Conservation (phyloP, 345 rosid species). For the Aegle marmelos region DNA sequence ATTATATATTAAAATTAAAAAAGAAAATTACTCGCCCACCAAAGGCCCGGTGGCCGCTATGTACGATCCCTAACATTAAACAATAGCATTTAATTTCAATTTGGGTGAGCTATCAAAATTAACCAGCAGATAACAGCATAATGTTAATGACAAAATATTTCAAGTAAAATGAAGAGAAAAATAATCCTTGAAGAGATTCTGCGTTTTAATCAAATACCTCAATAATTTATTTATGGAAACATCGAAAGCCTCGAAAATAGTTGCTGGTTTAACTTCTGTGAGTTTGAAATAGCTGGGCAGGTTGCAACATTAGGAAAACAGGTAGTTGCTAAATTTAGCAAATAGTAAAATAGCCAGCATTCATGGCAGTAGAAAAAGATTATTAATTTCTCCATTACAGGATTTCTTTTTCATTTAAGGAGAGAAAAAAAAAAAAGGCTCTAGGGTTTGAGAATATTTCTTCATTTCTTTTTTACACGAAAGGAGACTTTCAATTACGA, state of each 20-base stretch:
- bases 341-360: neutral
- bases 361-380: slow-evolving; percentile 9
- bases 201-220: too few species aligned
- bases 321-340: neutral
- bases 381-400: slow-evolving; percentile 30
- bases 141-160: too few species aligned
- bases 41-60: too few species aligned
- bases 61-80: neutral
- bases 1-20: too few species aligned
- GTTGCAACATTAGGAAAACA: neutral
- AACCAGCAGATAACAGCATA: too few species aligned
- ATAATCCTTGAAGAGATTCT: too few species aligned
- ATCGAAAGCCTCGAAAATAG: too few species aligned
- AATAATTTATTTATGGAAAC: too few species aligned
- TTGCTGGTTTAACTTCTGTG: too few species aligned
- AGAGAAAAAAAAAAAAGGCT: neutral
- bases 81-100: neutral
- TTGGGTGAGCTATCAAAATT: neutral
- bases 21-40: too few species aligned
- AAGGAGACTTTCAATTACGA: slow-evolving; percentile 33
- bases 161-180: neutral
- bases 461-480: slow-evolving; percentile 26
- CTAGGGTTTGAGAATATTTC: neutral
- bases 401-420: neutral
- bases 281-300: neutral